Conservation (phyloP, 768 basidiomycete species). For the Chalciporus sphaerocephalus region DNA sequence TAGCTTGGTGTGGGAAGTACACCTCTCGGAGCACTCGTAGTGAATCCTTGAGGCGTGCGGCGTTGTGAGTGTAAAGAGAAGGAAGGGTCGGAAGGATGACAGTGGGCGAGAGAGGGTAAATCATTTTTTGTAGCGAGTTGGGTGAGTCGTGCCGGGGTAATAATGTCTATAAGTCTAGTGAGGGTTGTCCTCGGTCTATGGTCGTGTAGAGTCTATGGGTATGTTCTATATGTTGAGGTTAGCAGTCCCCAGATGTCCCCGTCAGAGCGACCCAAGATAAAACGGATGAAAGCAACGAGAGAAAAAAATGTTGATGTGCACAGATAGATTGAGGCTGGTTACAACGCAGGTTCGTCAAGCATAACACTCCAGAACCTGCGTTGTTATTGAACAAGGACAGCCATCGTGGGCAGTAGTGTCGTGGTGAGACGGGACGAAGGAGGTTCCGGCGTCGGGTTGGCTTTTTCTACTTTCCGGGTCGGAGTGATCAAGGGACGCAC, state of each 20-base stretch:
- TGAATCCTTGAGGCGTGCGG: conserved; percentile 36
- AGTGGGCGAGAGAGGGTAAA: conserved; percentile 37
- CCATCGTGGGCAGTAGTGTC: conserved; percentile 36
- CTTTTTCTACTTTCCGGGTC: conserved; percentile 6
- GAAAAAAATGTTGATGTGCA: background rate
- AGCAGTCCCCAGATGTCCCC: background rate
- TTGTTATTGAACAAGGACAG: conserved; percentile 50
- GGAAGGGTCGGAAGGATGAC: conserved; percentile 55
- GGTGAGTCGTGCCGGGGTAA: conserved; percentile 1
- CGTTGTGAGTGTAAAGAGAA: conserved; percentile 34
- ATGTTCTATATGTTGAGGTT: conserved; percentile 12
- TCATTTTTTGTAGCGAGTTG: conserved; percentile 11
- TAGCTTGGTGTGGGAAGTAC: conserved; percentile 44
- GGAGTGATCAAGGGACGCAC: conserved; percentile 11
- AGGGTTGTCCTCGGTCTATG: conserved; percentile 6
- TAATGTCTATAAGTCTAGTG: conserved; percentile 5
- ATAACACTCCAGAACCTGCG: conserved; percentile 35
- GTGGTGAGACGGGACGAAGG: conserved; percentile 5
- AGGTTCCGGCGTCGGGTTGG: background rate
- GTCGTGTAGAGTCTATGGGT: conserved; percentile 15
- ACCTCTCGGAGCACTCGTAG: conserved; percentile 44
- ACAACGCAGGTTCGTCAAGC: conserved; percentile 21
- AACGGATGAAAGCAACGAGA: background rate
- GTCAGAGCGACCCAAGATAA: background rate
- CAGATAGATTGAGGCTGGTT: background rate